Base-by-base conservation (phyloP, 2,329 filamentous ascomycete species). In the Pyrenochaeta sp. region DNA sequence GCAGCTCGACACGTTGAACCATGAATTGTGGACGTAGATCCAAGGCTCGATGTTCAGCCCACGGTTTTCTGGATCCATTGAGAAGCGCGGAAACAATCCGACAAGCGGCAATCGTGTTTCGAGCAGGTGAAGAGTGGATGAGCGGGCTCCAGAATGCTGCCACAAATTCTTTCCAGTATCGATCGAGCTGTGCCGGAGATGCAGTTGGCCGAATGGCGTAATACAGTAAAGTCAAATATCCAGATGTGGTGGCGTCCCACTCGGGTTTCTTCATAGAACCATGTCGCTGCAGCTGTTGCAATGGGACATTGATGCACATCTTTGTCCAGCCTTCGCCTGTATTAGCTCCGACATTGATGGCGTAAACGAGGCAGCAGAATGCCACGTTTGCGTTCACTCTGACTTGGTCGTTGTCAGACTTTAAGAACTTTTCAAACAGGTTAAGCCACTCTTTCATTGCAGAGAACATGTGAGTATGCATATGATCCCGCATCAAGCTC, bases 351-450 rank as follows among this genome's bases (percentile, higher is more conserved):
- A 86, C 80, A 40, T 86, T 81, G 11, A 90, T 79, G 6, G 86
- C 82, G 64, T 87, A 96, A 14, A 94, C 82, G 30, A 96, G 84
- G 39, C 89, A 86, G 58, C 89, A 90, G 89, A 93, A 96, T 1
- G 91, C 91, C 42, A 86, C 76, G 60, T 93, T 90, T 15, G 92
- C 89, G 60, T 95, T 86, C 6, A 63, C 30, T 86, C 88, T 30
- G 23, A 69, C 64, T 9, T 80, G 74, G 3, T 80, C 74, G 51
- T 96, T 90, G 38, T 82, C 81, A 55, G 84, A 87, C 64, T 96
- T 96, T 71, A 97, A 90, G 61, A 90, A 94, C 50, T 80, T 80
- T 60, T 96, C 88, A 13, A 96, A 86, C 7, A 96, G 80, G 21
- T 81, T 80, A 6, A 96, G 77, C 88, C 90, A 96, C 5, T 81